Evolutionary conservation across 331 rosid genomes (phyloP).

Genomic region (Spiraea crenata): DNA sequence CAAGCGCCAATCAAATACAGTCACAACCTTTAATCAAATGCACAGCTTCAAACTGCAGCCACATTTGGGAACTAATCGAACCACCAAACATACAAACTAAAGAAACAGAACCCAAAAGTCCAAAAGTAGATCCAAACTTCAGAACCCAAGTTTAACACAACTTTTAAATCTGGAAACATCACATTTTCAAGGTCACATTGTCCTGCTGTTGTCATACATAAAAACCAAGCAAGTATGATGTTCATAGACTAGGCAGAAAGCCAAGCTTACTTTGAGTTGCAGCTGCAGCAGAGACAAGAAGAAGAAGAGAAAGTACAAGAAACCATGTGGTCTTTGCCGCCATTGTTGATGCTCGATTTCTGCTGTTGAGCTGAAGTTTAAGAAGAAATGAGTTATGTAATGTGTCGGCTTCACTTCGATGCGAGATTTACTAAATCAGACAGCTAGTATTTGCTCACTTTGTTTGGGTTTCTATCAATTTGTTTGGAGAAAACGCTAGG

Average conservation of each 20-base stretch:
- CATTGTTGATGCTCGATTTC: slow-evolving; percentile 21
- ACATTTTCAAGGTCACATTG: slow-evolving; percentile 8
- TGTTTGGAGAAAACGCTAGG: not conserved
- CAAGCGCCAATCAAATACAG: not conserved
- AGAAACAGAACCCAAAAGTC: not conserved
- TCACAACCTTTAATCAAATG: not conserved
- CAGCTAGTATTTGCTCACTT: slow-evolving; percentile 9
- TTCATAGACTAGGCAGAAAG: no score
- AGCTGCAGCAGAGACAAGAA: slow-evolving; percentile 38
- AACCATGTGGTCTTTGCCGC: slow-evolving; percentile 44
- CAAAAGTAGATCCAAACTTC: slow-evolving; percentile 34
- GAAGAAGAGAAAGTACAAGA: slow-evolving; percentile 33
- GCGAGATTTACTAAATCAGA: not conserved
- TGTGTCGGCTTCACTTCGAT: slow-evolving; percentile 13
- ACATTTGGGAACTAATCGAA: slow-evolving; percentile 6
- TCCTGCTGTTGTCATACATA: not conserved
- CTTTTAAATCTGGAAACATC: slow-evolving; percentile 29
- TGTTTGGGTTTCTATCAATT: not conserved
- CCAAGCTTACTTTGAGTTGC: slow-evolving; percentile 50
- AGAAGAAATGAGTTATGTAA: slow-evolving; percentile 3
- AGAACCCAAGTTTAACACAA: slow-evolving; percentile 3
- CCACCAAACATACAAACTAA: not conserved
- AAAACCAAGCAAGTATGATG: no score
- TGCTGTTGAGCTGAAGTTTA: not conserved
- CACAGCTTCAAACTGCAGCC: not conserved